phyloP scores from a whole-genome alignment of 371 early-diverging fungal species.

The Circinella minor region DNA sequence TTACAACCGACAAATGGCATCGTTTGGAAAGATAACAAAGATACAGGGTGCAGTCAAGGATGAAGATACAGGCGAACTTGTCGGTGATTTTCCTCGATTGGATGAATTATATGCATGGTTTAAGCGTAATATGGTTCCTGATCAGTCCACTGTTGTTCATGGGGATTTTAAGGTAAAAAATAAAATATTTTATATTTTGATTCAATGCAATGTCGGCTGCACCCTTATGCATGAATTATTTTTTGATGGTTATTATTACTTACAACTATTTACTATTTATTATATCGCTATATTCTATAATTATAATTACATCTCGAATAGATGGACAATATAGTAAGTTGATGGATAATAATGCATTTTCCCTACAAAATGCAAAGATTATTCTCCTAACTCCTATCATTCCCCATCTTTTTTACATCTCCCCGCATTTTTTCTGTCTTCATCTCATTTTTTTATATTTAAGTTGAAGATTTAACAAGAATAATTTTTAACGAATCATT shows the following conservation, averaged over 20 bases:
- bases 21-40: conserved; percentile 66
- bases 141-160: conserved; percentile 83
- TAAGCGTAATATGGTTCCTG: conserved; percentile 62
- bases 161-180: conserved; percentile 83
- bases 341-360: too few species aligned
- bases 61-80: conserved; percentile 51
- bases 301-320: neutral
- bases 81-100: conserved; percentile 71
- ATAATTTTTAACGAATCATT: neutral
- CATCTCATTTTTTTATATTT: neutral
- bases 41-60: conserved; percentile 74
- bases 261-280: too few species aligned
- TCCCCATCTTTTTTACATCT: too few species aligned
- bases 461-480: neutral
- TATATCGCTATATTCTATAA: neutral
- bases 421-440: neutral
- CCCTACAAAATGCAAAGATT: too few species aligned
- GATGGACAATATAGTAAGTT: conserved; percentile 26
- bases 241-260: neutral
- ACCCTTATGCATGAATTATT: neutral
- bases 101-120: conserved; percentile 80
- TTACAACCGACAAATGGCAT: conserved; percentile 84
- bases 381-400: too few species aligned
- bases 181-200: neutral
- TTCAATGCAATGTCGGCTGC: neutral